phyloP scores from a whole-genome alignment of 164 flowering plant species.

The Vitis rotundifolia region DNA sequence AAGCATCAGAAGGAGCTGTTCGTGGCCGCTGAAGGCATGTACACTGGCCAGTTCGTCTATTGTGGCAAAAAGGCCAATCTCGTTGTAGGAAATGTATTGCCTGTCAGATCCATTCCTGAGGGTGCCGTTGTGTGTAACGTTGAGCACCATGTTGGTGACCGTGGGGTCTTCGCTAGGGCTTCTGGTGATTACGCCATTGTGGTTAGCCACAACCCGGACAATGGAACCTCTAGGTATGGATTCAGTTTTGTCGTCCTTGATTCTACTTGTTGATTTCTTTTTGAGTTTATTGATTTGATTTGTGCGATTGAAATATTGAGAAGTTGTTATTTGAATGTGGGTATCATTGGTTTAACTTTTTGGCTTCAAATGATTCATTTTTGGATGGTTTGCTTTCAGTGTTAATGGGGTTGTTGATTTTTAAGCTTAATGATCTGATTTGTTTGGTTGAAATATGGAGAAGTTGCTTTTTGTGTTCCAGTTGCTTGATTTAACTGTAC shows the following conservation, averaged over 20 bases:
- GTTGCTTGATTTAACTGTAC: too few species aligned
- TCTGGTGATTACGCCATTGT: conserved; percentile 62
- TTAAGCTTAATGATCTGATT: too few species aligned
- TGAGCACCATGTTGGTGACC: conserved; percentile 63
- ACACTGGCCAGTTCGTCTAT: conserved; percentile 60
- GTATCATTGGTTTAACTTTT: too few species aligned
- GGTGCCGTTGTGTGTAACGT: conserved; percentile 70
- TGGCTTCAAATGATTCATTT: too few species aligned
- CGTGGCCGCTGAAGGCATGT: conserved; percentile 64
- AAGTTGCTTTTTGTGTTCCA: too few species aligned
- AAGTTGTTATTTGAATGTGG: too few species aligned
- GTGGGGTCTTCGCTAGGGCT: conserved; percentile 51
- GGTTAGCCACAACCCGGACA: conserved; percentile 59
- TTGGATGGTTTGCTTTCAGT: too few species aligned
- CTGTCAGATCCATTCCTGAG: conserved; percentile 56
- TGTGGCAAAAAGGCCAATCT: conserved; percentile 62
- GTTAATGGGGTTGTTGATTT: too few species aligned
- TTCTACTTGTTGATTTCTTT: neutral
- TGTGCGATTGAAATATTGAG: too few species aligned
- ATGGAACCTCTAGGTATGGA: conserved; percentile 46
- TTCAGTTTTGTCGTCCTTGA: neutral
- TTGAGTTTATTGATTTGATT: neutral
- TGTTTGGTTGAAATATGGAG: too few species aligned
- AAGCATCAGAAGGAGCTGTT: conserved; percentile 69
- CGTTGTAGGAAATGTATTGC: conserved; percentile 56